phyloP scores from a whole-genome alignment of 805 yeast species.

The Tetrapisispora taiwanensis region DNA sequence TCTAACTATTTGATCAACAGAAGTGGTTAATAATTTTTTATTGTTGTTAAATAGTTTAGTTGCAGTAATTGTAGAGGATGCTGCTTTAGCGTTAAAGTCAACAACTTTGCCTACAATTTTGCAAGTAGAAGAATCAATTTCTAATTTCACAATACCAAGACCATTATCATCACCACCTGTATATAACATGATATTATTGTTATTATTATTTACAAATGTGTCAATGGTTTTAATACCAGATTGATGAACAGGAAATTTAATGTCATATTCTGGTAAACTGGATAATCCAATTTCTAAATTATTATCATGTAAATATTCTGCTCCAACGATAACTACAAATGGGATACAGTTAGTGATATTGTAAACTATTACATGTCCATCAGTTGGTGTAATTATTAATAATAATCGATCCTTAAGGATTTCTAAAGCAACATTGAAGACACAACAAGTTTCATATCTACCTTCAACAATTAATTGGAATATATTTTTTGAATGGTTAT shows the following conservation, averaged over 20 bases:
- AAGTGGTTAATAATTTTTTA: constrained; percentile 43
- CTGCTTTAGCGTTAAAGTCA: constrained; percentile 46
- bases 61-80: constrained; percentile 79
- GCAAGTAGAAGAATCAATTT: constrained; percentile 14
- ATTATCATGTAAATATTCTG: constrained; percentile 6
- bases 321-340: constrained; percentile 8
- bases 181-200: constrained; percentile 30
- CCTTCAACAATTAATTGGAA: constrained; percentile 41
- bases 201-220: constrained; percentile 11
- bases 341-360: constrained; percentile 32
- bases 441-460: constrained; percentile 63
- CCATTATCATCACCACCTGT: constrained; percentile 96
- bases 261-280: constrained; percentile 7
- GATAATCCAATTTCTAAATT: neutral
- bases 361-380: constrained; percentile 67
- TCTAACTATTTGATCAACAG: constrained; percentile 76
- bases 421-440: constrained; percentile 50
- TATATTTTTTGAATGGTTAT: constrained; percentile 27
- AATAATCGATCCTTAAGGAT: constrained; percentile 21
- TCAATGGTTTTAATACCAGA: constrained; percentile 69
- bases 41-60: constrained; percentile 31
- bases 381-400: constrained; percentile 63
- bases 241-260: constrained; percentile 59
- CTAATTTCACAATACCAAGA: constrained; percentile 35
- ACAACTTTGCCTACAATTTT: constrained; percentile 18